phyloP scores from a whole-genome alignment of 164 flowering plant species.

The Berberis vulgaris region DNA sequence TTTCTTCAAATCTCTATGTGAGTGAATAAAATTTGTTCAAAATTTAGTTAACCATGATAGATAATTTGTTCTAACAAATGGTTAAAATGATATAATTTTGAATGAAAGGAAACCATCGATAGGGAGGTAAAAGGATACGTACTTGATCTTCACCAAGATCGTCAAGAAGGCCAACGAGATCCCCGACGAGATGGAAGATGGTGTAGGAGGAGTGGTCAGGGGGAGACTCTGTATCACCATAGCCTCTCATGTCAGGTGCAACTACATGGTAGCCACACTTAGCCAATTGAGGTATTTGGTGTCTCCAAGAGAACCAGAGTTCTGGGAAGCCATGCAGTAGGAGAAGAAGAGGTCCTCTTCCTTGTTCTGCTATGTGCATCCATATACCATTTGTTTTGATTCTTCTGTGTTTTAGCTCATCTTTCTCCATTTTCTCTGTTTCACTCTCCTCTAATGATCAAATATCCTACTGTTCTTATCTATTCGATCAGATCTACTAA shows the following conservation, averaged over 20 bases:
- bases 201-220: conserved; percentile 27
- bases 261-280: conserved; percentile 31
- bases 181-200: conserved; percentile 20
- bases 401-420: conserved; percentile 19
- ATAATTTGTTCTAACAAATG: no score
- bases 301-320: neutral
- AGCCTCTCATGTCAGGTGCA: conserved; percentile 53
- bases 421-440: neutral
- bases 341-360: conserved; percentile 36
- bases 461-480: no score
- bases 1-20: no score
- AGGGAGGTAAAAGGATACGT: no score
- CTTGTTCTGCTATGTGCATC: conserved; percentile 44
- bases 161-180: conserved; percentile 12
- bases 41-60: no score
- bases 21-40: no score
- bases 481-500: no score
- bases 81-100: no score
- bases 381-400: conserved; percentile 34
- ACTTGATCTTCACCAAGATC: neutral
- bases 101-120: no score
- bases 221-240: conserved; percentile 41
- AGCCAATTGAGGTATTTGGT: conserved; percentile 13
- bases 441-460: no score
- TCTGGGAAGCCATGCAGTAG: neutral